These are phyloP conservation scores for Eucalyptus cloeziana DNA, from an alignment of 345 rosid genomes.

Conservation along the genomic window DNA sequence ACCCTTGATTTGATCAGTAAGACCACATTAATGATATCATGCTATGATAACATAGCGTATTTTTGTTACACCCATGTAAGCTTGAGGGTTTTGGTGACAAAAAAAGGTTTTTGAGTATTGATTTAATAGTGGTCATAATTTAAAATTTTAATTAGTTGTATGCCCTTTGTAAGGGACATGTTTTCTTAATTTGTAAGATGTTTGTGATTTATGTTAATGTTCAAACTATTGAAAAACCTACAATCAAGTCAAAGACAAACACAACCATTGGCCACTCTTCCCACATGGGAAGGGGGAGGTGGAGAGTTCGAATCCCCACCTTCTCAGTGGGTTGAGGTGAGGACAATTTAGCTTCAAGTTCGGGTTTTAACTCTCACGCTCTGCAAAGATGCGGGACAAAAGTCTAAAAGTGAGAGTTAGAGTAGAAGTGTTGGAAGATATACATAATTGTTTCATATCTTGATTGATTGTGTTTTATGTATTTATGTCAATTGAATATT, in stretches of 20 bases:
- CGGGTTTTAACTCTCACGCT: accelerated
- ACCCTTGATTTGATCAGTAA: not conserved
- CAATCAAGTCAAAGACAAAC: not conserved
- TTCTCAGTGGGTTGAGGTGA: no score
- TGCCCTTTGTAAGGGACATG: not conserved
- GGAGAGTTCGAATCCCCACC: accelerated
- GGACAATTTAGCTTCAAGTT: accelerated
- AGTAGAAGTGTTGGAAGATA: no score
- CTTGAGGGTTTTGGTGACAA: not conserved
- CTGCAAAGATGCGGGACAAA: accelerated
- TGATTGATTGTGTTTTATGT: no score
- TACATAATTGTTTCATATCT: no score
- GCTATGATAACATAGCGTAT: not conserved
- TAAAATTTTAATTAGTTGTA: not conserved
- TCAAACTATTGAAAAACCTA: not conserved
- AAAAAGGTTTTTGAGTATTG: not conserved
- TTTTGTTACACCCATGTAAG: not conserved
- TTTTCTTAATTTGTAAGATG: not conserved
- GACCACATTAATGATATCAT: not conserved
- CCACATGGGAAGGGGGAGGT: no score
- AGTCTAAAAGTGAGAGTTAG: accelerated
- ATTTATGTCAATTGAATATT: no score
- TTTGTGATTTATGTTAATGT: not conserved
- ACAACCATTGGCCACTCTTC: no score
- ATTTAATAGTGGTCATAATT: not conserved